Evolutionary conservation across 768 basidiomycete species (phyloP), one percentile per base, ranked within the genome.

Genomic region (Lentinula edodes): DNA sequence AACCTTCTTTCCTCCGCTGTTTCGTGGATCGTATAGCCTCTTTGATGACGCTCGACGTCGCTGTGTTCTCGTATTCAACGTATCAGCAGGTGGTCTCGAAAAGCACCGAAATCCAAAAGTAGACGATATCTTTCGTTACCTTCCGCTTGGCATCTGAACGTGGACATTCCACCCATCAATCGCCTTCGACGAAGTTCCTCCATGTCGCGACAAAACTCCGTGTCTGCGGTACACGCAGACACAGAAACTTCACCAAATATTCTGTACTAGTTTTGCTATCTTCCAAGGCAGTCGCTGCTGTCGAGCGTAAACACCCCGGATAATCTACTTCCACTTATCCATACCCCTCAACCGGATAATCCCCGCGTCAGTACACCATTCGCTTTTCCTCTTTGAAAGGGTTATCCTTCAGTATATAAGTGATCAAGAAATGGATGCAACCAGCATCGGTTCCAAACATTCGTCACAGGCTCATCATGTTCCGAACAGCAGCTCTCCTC

Each of bases 401-500:
- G 16, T 12, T 38, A 8, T 18, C 5, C 53, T 39, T 6, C 20
- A 9, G 53, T 54, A 54, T 54, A 39, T n/a, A 54, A 54, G 35
- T 1, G 35, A 13, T n/a, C 0, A 16, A 36, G 32, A 35, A 34
- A 36, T 52, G 51, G 6, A 15, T 12, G 15, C n/a, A 36, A 52
- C 28, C 32, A 34, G 6, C 35, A 54, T 54, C 53, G 18, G 53
- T 15, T 18, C 38, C 13, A 10, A 54, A 9, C 34, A 46, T 13
- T 62, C 52, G 20, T 58, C 58, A 38, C 16, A 38, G 36, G 28
- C n/a, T 35, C 18, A 32, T 35, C 20, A 72, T 72, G 72, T 68
- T 72, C 61, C 64, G 35, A 46, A 13, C 69, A 5, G 53, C 63
- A 52, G 66, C 72, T 66, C 69, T 73, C 53, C 38, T 71, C 61